Conservation (phyloP, 2,329 filamentous ascomycete species). For the Metarhizium rileyi region DNA sequence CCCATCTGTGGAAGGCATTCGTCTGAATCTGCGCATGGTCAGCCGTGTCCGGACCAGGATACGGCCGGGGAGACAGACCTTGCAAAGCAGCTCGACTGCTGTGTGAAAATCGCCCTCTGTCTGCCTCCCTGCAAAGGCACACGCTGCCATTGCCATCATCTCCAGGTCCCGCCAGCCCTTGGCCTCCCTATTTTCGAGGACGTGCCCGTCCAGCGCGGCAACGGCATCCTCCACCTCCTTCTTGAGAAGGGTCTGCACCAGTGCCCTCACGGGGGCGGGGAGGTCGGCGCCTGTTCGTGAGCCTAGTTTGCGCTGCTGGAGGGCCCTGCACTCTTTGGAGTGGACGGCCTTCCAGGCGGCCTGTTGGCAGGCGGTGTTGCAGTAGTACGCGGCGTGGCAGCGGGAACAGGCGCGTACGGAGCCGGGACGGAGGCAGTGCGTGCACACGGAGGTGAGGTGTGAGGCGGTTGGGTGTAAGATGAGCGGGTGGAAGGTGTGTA, state of each 20-base stretch:
- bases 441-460: slow-evolving; percentile 34
- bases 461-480: slow-evolving; percentile 38
- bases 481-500: slow-evolving; percentile 34
- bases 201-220: slow-evolving; percentile 36
- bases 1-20: slow-evolving; percentile 50
- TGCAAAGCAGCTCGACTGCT: slow-evolving; percentile 41
- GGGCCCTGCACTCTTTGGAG: slow-evolving; percentile 43
- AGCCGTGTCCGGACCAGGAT: not conserved
- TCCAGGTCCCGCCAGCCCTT: slow-evolving; percentile 36
- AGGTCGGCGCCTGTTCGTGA: slow-evolving; percentile 20
- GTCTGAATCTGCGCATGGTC: slow-evolving; percentile 40
- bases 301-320: slow-evolving; percentile 18
- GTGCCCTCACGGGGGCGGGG: slow-evolving; percentile 45
- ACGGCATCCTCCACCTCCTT: slow-evolving; percentile 23
- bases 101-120: slow-evolving; percentile 25
- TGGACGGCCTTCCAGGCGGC: slow-evolving; percentile 44
- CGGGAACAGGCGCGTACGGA: slow-evolving; percentile 35
- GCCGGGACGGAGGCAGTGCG: slow-evolving; percentile 33
- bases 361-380: slow-evolving; percentile 42
- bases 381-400: slow-evolving; percentile 47
- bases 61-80: slow-evolving; percentile 27
- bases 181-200: slow-evolving; percentile 23
- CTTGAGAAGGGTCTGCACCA: slow-evolving; percentile 40
- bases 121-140: slow-evolving; percentile 31
- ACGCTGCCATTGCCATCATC: slow-evolving; percentile 35